A percentile compares a stretch with the other conserved stretches of the same genome.
These are phyloP conservation scores for Mortierella sp. DNA, from an alignment of 371 early-diverging fungal species.

Conservation along the genomic window DNA sequence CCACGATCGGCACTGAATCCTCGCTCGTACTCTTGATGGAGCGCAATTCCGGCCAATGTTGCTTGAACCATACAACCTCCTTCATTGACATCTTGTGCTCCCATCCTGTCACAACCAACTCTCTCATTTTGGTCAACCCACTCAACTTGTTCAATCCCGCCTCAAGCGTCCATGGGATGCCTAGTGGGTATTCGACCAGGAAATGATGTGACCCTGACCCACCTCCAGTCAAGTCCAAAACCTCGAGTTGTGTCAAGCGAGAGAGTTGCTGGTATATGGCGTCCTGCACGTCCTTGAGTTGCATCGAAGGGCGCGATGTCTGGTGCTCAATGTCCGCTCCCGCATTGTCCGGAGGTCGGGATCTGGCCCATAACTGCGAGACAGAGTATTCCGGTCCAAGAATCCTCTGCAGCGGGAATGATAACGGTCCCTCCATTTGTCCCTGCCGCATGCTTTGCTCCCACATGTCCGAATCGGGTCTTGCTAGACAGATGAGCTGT, in stretches of 20 bases:
- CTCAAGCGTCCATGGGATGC: constrained; percentile 14
- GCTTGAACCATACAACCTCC: constrained; percentile 9
- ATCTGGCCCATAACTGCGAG: neutral
- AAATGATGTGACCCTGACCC: neutral
- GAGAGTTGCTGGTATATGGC: constrained; percentile 12
- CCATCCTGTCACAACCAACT: constrained; percentile 16
- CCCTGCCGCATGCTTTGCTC: constrained; percentile 10
- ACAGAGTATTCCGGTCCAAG: constrained; percentile 1
- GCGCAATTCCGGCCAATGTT: constrained; percentile 15
- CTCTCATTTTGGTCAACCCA: constrained; percentile 6
- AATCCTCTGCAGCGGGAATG: constrained; percentile 16
- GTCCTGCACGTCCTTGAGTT: constrained; percentile 8
- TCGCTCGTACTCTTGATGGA: constrained; percentile 14
- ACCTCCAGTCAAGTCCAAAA: constrained; percentile 9
- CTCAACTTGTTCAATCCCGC: constrained; percentile 4
- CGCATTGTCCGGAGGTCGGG: neutral
- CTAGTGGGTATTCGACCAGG: constrained; percentile 12
- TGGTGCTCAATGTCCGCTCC: neutral
- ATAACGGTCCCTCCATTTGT: constrained; percentile 4
- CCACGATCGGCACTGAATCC: neutral
- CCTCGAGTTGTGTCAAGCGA: constrained; percentile 3
- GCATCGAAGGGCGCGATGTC: neutral
- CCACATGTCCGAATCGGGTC: constrained; percentile 36
- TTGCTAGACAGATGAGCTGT: constrained; percentile 26
- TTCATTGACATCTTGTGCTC: constrained; percentile 5